A percentile compares a stretch with the other conserved stretches of the same genome.
Conservation (phyloP, 768 basidiomycete species). For the Leccinellum albellum region DNA sequence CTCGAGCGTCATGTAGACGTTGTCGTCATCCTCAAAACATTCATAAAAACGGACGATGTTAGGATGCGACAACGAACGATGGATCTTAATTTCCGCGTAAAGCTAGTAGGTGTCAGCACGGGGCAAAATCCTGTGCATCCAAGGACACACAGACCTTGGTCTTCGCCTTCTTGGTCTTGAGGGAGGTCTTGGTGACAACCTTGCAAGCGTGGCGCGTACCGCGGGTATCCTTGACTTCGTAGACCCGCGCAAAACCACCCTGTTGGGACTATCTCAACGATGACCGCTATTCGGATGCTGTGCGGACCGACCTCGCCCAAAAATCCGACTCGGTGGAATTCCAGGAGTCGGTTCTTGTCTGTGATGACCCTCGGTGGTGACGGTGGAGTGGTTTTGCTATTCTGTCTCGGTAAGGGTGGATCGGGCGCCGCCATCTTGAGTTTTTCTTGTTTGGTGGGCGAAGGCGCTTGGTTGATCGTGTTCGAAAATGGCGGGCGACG, state of each 20-base stretch:
- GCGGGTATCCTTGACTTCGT: slow-evolving; percentile 77
- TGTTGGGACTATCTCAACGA: slow-evolving; percentile 16
- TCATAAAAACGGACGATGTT: slow-evolving; percentile 92
- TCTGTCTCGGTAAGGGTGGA: slow-evolving; percentile 77
- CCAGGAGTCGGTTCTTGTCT: slow-evolving; percentile 54
- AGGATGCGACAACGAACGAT: slow-evolving; percentile 83
- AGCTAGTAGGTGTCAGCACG: slow-evolving; percentile 47
- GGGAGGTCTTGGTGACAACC: slow-evolving; percentile 87
- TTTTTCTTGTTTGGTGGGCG: slow-evolving; percentile 37
- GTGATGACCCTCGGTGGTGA: slow-evolving; percentile 75
- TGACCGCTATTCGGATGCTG: not conserved
- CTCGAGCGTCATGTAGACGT: slow-evolving; percentile 97
- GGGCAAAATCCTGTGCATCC: not conserved
- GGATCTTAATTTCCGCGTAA: slow-evolving; percentile 98
- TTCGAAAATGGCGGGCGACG: slow-evolving; percentile 44
- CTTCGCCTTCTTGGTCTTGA: slow-evolving; percentile 95
- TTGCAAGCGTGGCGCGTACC: slow-evolving; percentile 80
- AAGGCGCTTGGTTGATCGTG: slow-evolving; percentile 32
- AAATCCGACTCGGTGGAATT: slow-evolving; percentile 74
- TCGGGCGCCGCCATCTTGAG: slow-evolving; percentile 42
- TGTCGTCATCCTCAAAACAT: slow-evolving; percentile 92
- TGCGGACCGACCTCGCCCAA: slow-evolving; percentile 69
- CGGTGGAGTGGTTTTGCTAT: slow-evolving; percentile 76
- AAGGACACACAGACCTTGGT: slow-evolving; percentile 62
- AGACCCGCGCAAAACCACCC: slow-evolving; percentile 96